Evolutionary conservation across 2,329 filamentous ascomycete genomes (phyloP), one percentile per base, ranked within the genome.

Genomic region (Sclerotinia sclerotiorum): DNA sequence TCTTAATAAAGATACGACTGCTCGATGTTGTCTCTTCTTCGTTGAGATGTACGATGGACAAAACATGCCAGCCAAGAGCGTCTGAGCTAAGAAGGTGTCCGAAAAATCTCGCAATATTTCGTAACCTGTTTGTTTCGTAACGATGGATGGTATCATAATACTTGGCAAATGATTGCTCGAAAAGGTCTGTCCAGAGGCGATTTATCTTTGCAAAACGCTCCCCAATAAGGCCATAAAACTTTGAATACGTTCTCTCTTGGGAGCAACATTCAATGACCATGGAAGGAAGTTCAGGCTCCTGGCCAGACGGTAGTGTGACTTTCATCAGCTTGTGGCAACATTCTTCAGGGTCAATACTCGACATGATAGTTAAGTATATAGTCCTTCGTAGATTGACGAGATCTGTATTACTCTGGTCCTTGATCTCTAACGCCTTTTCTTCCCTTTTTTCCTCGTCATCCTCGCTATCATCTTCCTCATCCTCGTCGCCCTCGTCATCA

Each of bases 111-210:
- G 94, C 95, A 76, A 98, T 94, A 77, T 98, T 99, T 71, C 95
- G 90, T 49, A 99, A 85, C 70, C 93, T 88, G 79, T 97, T 98
- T 52, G 94, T 98, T 79, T 98, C 95, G 78, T 96, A 97, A 21
- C 95, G 91, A 80, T 99, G 95, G 70, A 98, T 98, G 0, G 94
- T 98, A 71, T 96, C 92, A 83, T 97, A 99, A 80, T 98, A 97
- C 75, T 94, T 94, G 70, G 86, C 86, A 79, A 99, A 99, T 29
- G 90, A 87, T 73, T 93, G 87, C 79, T 98, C 93, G 73, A 98
- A 98, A 7, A 98, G 85, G 72, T 96, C 93, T 39, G 88, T 91
- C 95, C 95, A 99, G 63, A 97, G 85, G 29, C 95, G 88, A 80
- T 98, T 98, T 76, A 99, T 88, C 80, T 97, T 97, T 76, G 93